phyloP scores from a whole-genome alignment of 2,329 filamentous ascomycete genomes.

The Sporothrix humicola region DNA sequence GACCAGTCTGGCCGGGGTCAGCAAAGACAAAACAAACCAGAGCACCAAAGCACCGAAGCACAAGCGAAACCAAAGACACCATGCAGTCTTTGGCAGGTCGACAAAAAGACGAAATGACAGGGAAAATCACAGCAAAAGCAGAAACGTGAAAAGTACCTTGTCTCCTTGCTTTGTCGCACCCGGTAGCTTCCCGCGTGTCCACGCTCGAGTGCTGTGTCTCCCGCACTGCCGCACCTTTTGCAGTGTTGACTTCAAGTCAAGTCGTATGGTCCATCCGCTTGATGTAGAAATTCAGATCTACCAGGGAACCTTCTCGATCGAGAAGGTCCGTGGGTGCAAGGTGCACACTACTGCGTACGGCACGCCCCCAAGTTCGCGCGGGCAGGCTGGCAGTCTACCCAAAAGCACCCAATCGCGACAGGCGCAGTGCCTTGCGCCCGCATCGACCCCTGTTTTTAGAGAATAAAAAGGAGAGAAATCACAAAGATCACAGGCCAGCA shows the following conservation, averaged over 20 bases:
- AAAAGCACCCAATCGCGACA: background rate
- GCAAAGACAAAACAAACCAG: no score
- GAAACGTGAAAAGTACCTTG: no score
- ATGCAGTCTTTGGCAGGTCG: conserved; percentile 19
- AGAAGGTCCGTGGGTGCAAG: conserved; percentile 25
- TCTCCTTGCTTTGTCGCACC: no score
- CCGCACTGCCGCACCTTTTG: no score
- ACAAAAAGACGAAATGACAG: background rate
- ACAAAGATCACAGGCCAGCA: background rate
- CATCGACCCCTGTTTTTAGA: background rate
- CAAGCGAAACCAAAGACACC: background rate
- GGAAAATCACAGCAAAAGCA: no score
- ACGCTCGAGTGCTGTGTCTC: no score
- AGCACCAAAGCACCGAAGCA: no score
- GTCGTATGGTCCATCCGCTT: background rate
- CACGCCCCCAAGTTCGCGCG: no score
- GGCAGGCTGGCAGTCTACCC: no score
- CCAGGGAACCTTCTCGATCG: conserved; percentile 29
- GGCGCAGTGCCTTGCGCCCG: background rate
- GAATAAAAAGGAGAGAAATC: background rate
- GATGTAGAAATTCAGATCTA: conserved; percentile 23
- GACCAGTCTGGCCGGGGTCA: no score
- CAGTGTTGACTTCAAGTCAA: no score
- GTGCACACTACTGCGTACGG: no score
- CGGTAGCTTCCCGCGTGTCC: background rate